Conservation (phyloP, 2,329 filamentous ascomycete genomes). For the Penicillium sp. region DNA sequence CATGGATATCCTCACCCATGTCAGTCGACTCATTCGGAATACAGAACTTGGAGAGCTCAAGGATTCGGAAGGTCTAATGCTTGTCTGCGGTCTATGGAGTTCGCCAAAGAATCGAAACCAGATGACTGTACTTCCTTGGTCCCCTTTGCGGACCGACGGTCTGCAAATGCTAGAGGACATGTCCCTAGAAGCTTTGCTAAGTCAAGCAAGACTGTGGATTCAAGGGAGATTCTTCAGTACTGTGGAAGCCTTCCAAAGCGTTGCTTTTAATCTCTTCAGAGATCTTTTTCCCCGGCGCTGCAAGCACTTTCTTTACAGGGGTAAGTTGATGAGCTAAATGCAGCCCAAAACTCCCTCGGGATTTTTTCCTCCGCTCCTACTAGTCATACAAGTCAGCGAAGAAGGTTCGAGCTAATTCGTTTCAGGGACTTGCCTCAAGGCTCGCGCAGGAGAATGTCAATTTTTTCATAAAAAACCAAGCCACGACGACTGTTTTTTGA, state of each 20-base stretch:
- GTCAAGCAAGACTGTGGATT: not conserved
- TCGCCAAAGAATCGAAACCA: constrained; percentile 1
- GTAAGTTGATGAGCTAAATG: not conserved
- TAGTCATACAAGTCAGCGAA: too few species aligned
- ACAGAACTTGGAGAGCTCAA: not conserved
- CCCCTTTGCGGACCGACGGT: not conserved
- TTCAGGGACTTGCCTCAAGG: constrained; percentile 3
- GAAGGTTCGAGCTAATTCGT: not conserved
- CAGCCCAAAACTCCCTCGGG: not conserved
- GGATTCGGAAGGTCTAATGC: not conserved
- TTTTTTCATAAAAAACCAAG: constrained; percentile 1
- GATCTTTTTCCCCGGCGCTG: constrained; percentile 1
- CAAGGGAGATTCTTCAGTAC: constrained; percentile 1
- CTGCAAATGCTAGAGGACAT: not conserved
- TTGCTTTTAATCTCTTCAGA: not conserved
- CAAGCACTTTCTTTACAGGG: not conserved
- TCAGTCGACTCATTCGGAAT: constrained; percentile 1
- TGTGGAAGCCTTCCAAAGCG: not conserved
- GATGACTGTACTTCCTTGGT: constrained; percentile 7
- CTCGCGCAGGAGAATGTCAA: not conserved
- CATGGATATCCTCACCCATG: constrained; percentile 2
- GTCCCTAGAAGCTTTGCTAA: not conserved
- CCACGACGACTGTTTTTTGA: not conserved
- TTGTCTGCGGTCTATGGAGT: constrained; percentile 6
- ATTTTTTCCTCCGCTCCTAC: too few species aligned